Base-by-base conservation (phyloP, 2,329 filamentous ascomycete species). In the Cladosporium velox region DNA sequence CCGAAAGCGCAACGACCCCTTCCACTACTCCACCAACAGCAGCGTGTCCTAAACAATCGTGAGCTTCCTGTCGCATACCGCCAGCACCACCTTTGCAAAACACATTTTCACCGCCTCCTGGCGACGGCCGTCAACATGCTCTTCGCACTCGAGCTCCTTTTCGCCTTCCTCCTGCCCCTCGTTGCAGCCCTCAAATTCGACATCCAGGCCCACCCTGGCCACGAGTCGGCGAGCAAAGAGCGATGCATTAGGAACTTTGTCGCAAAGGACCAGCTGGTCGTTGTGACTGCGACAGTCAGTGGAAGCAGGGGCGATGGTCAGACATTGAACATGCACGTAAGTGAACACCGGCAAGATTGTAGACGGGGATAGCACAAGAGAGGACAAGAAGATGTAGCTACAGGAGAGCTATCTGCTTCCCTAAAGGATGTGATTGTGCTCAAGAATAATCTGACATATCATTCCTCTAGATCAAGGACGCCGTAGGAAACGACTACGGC, bases 181-280 rank as follows among this genome's bases (percentile, higher is more conserved):
- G 71, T 82, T 49, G 80, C 81, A 49, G 93, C 93, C 67, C 88
- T 99, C 75, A 97, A 96, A 84, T 97, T 99, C 85, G 95, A 99
- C 75, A 87, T 99, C 68, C 81, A 87, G 74, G 92, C 93, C 54
- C 86, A 88, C 70, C 80, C 82, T 62, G 83, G 86, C 68, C 85
- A 86, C 78, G 88, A 90, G 73, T 83, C 83, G 68, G 79, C 79
- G 55, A 88, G 85, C 75, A 87, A 89, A 76, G 91, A 94, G 82
- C 87, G 94, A 82, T 99, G 95, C 83, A 91, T 99, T 79, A 88
- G 94, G 78, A 99, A 99, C 83, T 99, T 97, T 79, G 93, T 97
- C 71, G 86, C 88, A 68, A 91, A 88, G 80, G 93, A 97, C 77
- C 96, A 95, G 70, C 84, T 99, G 71, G 95, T 99, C 51, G 94